Base-by-base conservation (phyloP, 148 eudicot species). In the Fagopyrum esculentum region DNA sequence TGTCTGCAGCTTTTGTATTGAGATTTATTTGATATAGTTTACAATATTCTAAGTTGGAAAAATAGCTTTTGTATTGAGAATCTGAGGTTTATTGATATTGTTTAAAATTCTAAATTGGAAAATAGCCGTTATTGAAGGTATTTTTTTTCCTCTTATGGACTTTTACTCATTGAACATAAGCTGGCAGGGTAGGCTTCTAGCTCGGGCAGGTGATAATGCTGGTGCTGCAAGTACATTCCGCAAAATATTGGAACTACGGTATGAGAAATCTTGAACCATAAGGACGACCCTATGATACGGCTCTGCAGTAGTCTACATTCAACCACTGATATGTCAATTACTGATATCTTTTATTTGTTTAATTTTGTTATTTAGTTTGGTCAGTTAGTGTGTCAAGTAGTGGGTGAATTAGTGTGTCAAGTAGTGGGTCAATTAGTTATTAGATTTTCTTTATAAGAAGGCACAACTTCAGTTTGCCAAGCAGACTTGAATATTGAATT, bases 181-280 rank as follows among this genome's bases (percentile, higher is more conserved):
- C 90, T 84, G 89, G 90, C 97, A 94, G 98, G 98, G 98, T 81
- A 89, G 89, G 86, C 98, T 95, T 86, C 97, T 92, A 84, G 98
- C 97, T 79, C 87, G 81, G 86, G 90, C 89, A 81, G 91, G 96
- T 74, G 98, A 95, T 82, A 85, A 84, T 83, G 87, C 80, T 72
- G 88, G 87, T 72, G 98, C 98, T 48, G 89, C 92, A 46, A 85
- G 82, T 73, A 81, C 87, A 56, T 95, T 90, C 76, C 88, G 89
- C 85, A 87, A 84, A 83, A 89, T 95, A 68, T 78, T 95, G 59
- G 85, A 87, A 75, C 77, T 84, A 69, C 86, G 98, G 98, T 95
- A 94, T 82, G 92, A 50, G 49, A 66, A 40, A 40, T 66, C 22
- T 40, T 66, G 71, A 43, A 40, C 17, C 30, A 63, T 15, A 66